Conservation (phyloP, 176 grass and related monocot species). For the Oryza longistaminata region DNA sequence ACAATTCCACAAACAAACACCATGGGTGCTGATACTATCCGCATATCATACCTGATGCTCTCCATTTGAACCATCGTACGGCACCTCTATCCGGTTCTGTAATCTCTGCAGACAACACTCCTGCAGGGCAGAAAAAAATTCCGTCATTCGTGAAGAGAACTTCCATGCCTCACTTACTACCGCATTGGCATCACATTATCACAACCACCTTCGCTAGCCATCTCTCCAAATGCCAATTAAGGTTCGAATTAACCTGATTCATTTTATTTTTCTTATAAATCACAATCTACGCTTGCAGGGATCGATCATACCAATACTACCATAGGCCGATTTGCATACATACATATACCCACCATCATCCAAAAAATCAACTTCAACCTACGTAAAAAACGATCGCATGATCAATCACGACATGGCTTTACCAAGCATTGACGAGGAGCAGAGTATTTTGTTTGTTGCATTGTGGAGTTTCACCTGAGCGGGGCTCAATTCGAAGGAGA, state of each 20-base stretch:
- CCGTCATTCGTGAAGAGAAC: background rate
- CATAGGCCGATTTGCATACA: background rate
- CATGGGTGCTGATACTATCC: background rate
- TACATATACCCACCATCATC: background rate
- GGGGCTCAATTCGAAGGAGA: constrained; percentile 68
- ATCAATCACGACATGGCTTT: background rate
- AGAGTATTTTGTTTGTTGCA: background rate
- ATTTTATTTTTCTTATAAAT: constrained; percentile 20
- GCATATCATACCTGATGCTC: constrained; percentile 62
- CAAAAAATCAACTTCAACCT: no score
- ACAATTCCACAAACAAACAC: background rate
- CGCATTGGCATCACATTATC: background rate
- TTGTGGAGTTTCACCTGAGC: constrained; percentile 13
- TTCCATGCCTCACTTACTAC: background rate
- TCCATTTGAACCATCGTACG: constrained; percentile 57
- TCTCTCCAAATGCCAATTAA: background rate
- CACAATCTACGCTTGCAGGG: background rate
- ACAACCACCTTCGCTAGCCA: background rate
- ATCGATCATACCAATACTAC: background rate
- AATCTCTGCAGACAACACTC: constrained; percentile 73
- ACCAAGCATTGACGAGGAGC: background rate
- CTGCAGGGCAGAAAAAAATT: constrained; percentile 34
- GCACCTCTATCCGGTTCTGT: constrained; percentile 64
- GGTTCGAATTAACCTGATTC: background rate
- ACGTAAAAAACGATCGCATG: background rate